Evolutionary conservation across 2,329 filamentous ascomycete species (phyloP).

Genomic region (Laburnicola sp.): DNA sequence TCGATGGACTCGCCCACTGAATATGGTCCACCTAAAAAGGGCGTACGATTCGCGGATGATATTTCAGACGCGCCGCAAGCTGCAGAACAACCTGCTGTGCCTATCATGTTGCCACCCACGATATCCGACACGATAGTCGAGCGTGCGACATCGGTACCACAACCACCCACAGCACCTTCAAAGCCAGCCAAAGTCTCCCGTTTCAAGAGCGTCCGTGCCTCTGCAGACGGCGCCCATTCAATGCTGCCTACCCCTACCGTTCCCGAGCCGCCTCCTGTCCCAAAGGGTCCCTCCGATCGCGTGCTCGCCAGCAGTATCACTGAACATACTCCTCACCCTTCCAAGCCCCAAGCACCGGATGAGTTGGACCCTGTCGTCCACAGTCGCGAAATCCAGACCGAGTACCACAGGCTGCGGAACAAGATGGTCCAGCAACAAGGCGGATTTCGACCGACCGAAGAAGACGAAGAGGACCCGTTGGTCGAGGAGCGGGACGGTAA

Average conservation of each 20-base stretch:
- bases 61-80: constrained; percentile 58
- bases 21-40: constrained; percentile 57
- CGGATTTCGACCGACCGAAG: constrained; percentile 71
- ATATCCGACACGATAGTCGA: constrained; percentile 44
- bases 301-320: constrained; percentile 63
- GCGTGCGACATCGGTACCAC: constrained; percentile 22
- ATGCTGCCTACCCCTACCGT: constrained; percentile 31
- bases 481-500: constrained; percentile 66
- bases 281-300: constrained; percentile 48
- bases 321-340: constrained; percentile 50
- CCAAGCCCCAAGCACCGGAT: constrained; percentile 46
- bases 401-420: constrained; percentile 83
- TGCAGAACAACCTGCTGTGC: constrained; percentile 24
- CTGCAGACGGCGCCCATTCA: constrained; percentile 17
- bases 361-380: constrained; percentile 70
- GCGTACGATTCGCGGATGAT: constrained; percentile 80
- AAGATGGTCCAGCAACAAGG: constrained; percentile 80
- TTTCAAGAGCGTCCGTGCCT: constrained; percentile 45
- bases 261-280: constrained; percentile 33
- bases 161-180: constrained; percentile 16
- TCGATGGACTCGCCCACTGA: constrained; percentile 14
- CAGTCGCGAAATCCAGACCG: constrained; percentile 74
- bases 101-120: constrained; percentile 19
- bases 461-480: constrained; percentile 66
- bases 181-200: constrained; percentile 45